These are phyloP conservation scores for Hypoxylon sp. DNA, from an alignment of 2,329 filamentous ascomycete genomes.

Conservation along the genomic window DNA sequence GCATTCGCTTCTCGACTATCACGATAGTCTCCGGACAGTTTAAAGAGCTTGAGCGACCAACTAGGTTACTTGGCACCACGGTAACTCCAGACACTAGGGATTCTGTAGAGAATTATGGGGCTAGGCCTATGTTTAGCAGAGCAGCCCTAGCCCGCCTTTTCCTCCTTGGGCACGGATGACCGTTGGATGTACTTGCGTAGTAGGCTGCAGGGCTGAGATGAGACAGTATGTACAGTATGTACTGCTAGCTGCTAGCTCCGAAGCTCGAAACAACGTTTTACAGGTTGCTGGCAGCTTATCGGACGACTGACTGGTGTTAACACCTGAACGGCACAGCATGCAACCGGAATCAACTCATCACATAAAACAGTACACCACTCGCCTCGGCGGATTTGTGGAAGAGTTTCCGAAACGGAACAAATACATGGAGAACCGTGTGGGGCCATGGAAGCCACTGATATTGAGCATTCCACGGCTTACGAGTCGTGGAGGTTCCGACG, in stretches of 20 bases:
- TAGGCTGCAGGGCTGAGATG: slow-evolving; percentile 31
- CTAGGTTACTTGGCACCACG: slow-evolving; percentile 17
- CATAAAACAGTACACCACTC: slow-evolving; percentile 16
- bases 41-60: slow-evolving; percentile 7
- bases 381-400: slow-evolving; percentile 30
- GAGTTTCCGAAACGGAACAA: slow-evolving; percentile 25
- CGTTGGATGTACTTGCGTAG: slow-evolving; percentile 11
- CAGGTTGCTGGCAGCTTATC: slow-evolving; percentile 14
- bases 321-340: slow-evolving; percentile 16
- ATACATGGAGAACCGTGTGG: slow-evolving; percentile 29
- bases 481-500: slow-evolving; percentile 24
- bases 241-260: slow-evolving; percentile 20
- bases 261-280: slow-evolving; percentile 25
- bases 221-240: slow-evolving; percentile 15
- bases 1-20: slow-evolving; percentile 9
- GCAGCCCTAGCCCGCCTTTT: slow-evolving; percentile 16
- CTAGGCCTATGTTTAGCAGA: slow-evolving; percentile 35
- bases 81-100: slow-evolving; percentile 13
- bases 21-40: slow-evolving; percentile 12
- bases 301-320: slow-evolving; percentile 15
- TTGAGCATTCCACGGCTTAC: slow-evolving; percentile 28
- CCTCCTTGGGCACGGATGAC: slow-evolving; percentile 11
- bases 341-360: slow-evolving; percentile 27
- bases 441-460: slow-evolving; percentile 18
- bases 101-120: slow-evolving; percentile 28